Percentiles rank a stretch among this genome's conserved stretches.
phyloP scores from a whole-genome alignment of 805 yeast genomes.

The Grigorovia transvaalensis region DNA sequence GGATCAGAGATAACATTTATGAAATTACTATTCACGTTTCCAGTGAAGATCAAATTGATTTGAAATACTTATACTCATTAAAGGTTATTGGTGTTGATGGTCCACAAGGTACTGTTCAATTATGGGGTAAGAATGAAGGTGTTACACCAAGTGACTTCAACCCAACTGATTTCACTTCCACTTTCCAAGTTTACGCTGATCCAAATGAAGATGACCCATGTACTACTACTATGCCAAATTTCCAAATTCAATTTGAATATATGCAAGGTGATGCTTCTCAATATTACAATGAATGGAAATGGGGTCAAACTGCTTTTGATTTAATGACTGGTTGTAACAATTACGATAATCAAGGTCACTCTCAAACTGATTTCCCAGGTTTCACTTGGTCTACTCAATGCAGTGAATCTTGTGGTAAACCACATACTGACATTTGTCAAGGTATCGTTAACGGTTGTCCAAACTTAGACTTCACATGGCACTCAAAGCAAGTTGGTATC shows the following conservation, averaged over 20 bases:
- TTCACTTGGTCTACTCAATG: constrained; percentile 1
- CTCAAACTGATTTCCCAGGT: constrained; percentile 15
- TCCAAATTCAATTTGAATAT: constrained; percentile 15
- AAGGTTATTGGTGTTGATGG: constrained; percentile 11
- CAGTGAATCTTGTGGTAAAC: not conserved
- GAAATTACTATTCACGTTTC: constrained; percentile 13
- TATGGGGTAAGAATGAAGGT: constrained; percentile 13
- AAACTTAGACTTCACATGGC: constrained; percentile 9
- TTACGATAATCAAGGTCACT: constrained; percentile 10
- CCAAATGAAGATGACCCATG: constrained; percentile 2
- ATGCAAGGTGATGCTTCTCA: constrained; percentile 1
- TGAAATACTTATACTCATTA: constrained; percentile 10
- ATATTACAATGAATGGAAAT: constrained; percentile 1
- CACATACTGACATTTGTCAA: not conserved
- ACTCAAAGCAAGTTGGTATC: constrained; percentile 3
- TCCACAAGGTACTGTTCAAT: constrained; percentile 9
- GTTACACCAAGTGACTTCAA: constrained; percentile 4
- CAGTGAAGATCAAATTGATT: constrained; percentile 9
- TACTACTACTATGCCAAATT: constrained; percentile 14
- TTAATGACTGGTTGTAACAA: constrained; percentile 14
- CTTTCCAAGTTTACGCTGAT: constrained; percentile 11
- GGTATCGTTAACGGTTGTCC: constrained; percentile 9
- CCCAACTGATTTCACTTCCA: constrained; percentile 16
- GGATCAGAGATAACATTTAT: constrained; percentile 8
- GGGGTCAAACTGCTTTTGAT: constrained; percentile 12